These are phyloP conservation scores for Hypoxylon sp. DNA, from an alignment of 2,329 filamentous ascomycete genomes.

Conservation along the genomic window DNA sequence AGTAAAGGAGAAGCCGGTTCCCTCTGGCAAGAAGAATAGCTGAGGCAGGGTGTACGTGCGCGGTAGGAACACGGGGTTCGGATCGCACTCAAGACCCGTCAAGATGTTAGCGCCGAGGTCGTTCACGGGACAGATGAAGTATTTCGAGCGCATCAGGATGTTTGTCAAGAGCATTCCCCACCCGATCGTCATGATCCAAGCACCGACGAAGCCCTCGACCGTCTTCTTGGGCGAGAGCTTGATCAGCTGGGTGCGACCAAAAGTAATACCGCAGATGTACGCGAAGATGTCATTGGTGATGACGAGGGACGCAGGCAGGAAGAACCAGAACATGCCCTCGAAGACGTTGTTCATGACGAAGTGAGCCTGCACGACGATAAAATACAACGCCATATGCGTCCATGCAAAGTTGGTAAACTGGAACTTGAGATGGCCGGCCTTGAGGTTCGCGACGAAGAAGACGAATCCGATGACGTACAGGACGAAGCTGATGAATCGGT, in stretches of 20 bases:
- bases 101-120: conserved; percentile 94
- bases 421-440: conserved; percentile 96
- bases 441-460: conserved; percentile 93
- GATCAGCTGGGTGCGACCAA: conserved; percentile 95
- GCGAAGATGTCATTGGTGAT: conserved; percentile 99
- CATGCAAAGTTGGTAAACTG: conserved; percentile 99
- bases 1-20: conserved; percentile 64
- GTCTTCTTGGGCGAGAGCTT: conserved; percentile 99
- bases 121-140: conserved; percentile 98
- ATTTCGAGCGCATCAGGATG: conserved; percentile 87
- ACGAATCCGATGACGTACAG: conserved; percentile 98
- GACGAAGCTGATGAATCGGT: conserved; percentile 98
- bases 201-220: conserved; percentile 94
- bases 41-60: conserved; percentile 59
- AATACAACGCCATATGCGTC: conserved; percentile 98
- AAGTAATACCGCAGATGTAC: conserved; percentile 96
- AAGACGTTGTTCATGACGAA: conserved; percentile 99
- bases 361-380: conserved; percentile 97
- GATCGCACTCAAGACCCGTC: conserved; percentile 86
- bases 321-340: conserved; percentile 99
- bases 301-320: conserved; percentile 90
- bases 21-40: conserved; percentile 64
- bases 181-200: conserved; percentile 93
- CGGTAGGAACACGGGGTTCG: conserved; percentile 89
- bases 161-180: conserved; percentile 85